These are phyloP conservation scores for Hypoxylon sp. DNA, from an alignment of 2,329 filamentous ascomycete genomes.

Conservation along the genomic window DNA sequence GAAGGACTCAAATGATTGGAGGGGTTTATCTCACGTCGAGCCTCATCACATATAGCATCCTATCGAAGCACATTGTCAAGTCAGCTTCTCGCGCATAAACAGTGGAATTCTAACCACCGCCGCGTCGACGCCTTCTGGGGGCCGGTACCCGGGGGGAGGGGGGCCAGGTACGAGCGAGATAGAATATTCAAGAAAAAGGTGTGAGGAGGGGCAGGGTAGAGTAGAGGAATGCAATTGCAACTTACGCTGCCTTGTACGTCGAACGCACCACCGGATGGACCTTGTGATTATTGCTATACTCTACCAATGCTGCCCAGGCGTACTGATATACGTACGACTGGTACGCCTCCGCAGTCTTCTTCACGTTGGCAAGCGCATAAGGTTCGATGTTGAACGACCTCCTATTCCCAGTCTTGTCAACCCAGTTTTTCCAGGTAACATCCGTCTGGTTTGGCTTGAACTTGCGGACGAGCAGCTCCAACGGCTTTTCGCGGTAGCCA, in stretches of 20 bases:
- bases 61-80: background rate
- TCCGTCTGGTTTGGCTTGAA: conserved; percentile 52
- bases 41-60: conserved; percentile 6
- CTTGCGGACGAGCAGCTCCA: conserved; percentile 51
- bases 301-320: conserved; percentile 42
- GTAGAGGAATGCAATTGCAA: conserved; percentile 6
- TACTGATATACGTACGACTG: conserved; percentile 48
- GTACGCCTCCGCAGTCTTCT: conserved; percentile 47
- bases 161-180: background rate
- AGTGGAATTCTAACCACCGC: background rate
- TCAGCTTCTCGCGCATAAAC: conserved; percentile 12
- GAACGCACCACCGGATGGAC: conserved; percentile 41
- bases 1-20: background rate
- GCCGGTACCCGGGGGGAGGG: background rate
- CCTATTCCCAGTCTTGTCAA: conserved; percentile 41
- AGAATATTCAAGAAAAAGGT: background rate
- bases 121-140: no score
- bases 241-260: conserved; percentile 45
- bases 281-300: conserved; percentile 35
- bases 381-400: conserved; percentile 46
- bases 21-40: conserved; percentile 14
- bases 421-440: conserved; percentile 50
- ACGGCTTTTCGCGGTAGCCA: conserved; percentile 48
- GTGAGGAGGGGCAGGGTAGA: background rate
- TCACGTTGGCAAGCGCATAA: conserved; percentile 53